Evolutionary conservation across 495 filamentous ascomycete genomes (phyloP).

Genomic region (Penicillium parvum): DNA sequence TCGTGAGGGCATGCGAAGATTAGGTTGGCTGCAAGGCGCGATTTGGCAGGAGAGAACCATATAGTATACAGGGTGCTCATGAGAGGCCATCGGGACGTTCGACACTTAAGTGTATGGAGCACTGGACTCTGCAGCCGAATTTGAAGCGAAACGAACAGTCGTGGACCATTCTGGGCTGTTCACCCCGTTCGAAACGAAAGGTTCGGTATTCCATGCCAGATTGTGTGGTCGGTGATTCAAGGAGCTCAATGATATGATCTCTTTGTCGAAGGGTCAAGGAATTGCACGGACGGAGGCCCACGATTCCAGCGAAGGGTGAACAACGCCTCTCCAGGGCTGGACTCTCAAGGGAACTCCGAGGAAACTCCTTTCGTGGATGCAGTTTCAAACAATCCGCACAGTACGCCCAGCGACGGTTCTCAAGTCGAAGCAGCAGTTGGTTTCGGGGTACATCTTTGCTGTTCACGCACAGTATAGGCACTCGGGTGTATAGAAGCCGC

Average conservation of each 20-base stretch:
- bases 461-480: conserved; percentile 13
- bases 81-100: conserved; percentile 5
- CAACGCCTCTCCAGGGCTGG: conserved; percentile 6
- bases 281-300: conserved; percentile 15
- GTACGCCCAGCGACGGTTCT: conserved; percentile 15
- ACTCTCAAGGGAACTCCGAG: background rate
- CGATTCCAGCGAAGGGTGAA: conserved; percentile 10
- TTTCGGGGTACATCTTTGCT: conserved; percentile 9
- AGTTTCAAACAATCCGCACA: conserved; percentile 15
- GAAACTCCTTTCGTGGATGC: conserved; percentile 17
- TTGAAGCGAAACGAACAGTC: conserved; percentile 1
- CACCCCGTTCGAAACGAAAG: conserved; percentile 1
- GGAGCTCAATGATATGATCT: conserved; percentile 5
- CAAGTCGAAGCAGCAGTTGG: conserved; percentile 18
- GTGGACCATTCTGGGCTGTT: background rate
- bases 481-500: conserved; percentile 7
- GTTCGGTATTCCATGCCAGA: conserved; percentile 1
- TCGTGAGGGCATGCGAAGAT: conserved; percentile 15
- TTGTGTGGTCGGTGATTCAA: conserved; percentile 8
- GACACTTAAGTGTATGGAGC: conserved; percentile 4
- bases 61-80: conserved; percentile 4
- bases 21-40: conserved; percentile 1
- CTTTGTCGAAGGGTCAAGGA: conserved; percentile 11
- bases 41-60: conserved; percentile 1
- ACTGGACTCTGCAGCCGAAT: background rate